Conservation (phyloP, 805 yeast species). For the Wickerhamomyces queroliae region DNA sequence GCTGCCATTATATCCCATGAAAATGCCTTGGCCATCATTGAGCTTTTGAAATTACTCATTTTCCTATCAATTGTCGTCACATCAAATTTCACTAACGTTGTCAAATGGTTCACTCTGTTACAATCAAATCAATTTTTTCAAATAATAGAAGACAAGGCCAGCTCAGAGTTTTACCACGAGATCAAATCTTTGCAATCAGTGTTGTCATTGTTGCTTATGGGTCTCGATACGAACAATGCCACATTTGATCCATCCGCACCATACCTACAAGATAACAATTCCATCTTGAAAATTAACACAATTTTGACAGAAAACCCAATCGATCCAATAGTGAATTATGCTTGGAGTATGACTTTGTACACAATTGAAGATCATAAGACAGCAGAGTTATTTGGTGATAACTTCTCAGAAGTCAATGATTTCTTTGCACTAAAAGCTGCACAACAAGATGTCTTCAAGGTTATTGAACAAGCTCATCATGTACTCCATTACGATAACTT, state of each 20-base stretch:
- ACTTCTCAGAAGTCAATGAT: constrained; percentile 22
- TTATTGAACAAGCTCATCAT: constrained; percentile 35
- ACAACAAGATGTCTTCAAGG: constrained; percentile 39
- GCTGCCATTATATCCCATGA: constrained; percentile 23
- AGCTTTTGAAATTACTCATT: constrained; percentile 30
- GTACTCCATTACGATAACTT: constrained; percentile 43
- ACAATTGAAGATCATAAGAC: constrained; percentile 31
- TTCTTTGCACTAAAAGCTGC: constrained; percentile 24
- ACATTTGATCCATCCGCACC: constrained; percentile 32
- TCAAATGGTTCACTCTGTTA: constrained; percentile 54
- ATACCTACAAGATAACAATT: constrained; percentile 33
- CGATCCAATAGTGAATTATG: constrained; percentile 49
- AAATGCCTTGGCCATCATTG: constrained; percentile 27
- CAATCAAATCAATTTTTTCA: constrained; percentile 22
- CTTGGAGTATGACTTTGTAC: constrained; percentile 61
- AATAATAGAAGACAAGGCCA: constrained; percentile 10
- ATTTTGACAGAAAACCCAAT: constrained; percentile 29
- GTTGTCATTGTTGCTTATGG: constrained; percentile 47
- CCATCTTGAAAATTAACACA: constrained; percentile 35
- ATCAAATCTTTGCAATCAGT: constrained; percentile 44
- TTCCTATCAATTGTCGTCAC: constrained; percentile 36
- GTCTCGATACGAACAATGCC: constrained; percentile 45
- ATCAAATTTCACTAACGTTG: constrained; percentile 27
- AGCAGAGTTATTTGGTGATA: constrained; percentile 33
- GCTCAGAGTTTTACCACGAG: constrained; percentile 16